Conservation (phyloP, 495 filamentous ascomycete species). For the Penicillium antarcticum region DNA sequence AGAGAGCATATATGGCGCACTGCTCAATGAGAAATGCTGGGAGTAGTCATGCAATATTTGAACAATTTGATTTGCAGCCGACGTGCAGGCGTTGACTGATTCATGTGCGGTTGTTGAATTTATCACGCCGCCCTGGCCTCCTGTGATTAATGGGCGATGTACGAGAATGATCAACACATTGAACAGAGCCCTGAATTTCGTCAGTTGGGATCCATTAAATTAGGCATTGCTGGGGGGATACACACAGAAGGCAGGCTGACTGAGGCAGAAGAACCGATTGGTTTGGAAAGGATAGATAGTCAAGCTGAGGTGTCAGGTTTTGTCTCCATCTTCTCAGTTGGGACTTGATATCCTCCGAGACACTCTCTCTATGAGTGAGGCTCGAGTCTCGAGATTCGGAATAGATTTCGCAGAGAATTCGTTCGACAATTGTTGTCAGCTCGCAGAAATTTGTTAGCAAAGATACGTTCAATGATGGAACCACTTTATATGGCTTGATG, state of each 20-base stretch:
- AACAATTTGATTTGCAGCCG: conserved; percentile 29
- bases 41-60: conserved; percentile 29
- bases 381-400: conserved; percentile 23
- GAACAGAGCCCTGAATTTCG: conserved; percentile 22
- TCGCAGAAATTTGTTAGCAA: conserved; percentile 29
- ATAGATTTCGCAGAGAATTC: conserved; percentile 28
- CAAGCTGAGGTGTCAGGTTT: conserved; percentile 21
- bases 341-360: conserved; percentile 19
- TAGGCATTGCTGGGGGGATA: background rate
- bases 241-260: conserved; percentile 25
- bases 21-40: conserved; percentile 21
- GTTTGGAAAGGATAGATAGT: conserved; percentile 17
- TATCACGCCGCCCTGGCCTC: conserved; percentile 5
- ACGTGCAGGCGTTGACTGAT: conserved; percentile 25
- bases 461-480: conserved; percentile 28
- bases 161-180: conserved; percentile 29
- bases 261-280: conserved; percentile 17
- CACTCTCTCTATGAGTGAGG: conserved; percentile 9
- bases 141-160: conserved; percentile 24
- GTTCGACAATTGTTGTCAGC: conserved; percentile 28
- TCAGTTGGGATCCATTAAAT: background rate
- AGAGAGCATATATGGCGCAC: conserved; percentile 31
- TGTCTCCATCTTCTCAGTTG: conserved; percentile 22
- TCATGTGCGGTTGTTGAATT: conserved; percentile 21
- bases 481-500: background rate